Percentiles rank a stretch among this genome's conserved stretches.
Evolutionary conservation across 2,329 filamentous ascomycete species (phyloP).

Genomic region (Clarireedia paspali): DNA sequence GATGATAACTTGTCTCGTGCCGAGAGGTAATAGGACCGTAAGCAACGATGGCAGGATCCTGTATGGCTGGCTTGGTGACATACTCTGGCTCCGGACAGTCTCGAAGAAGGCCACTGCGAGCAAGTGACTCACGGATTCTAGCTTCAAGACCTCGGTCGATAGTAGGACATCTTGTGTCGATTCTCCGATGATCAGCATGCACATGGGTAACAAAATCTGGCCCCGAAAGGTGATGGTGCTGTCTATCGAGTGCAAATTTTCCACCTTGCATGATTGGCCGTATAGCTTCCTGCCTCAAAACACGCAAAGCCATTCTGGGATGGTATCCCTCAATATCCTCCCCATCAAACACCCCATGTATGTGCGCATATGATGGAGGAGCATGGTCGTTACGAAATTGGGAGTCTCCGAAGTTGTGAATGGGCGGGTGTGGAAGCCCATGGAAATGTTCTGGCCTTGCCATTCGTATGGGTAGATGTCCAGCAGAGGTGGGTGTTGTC

Average conservation of each 20-base stretch:
- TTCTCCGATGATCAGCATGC: not conserved
- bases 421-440: not conserved
- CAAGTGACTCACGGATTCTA: constrained; percentile 4
- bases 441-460: not conserved
- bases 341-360: not conserved
- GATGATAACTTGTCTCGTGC: not conserved
- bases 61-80: not conserved
- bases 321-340: not conserved
- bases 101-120: constrained; percentile 4
- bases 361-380: not conserved
- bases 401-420: not conserved
- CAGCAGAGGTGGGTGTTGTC: not conserved
- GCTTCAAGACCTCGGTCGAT: constrained; percentile 5
- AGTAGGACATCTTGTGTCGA: not conserved
- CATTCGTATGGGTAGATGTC: not conserved
- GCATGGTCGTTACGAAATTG: not conserved
- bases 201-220: not conserved
- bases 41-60: constrained; percentile 21
- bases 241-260: not conserved
- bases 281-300: constrained; percentile 2
- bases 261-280: not conserved
- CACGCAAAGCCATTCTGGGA: constrained; percentile 3
- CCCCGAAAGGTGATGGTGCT: not conserved
- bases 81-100: constrained; percentile 8
- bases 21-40: constrained; percentile 10